Conservation (phyloP, 2,329 filamentous ascomycete species). For the Botrytis byssoidea region DNA sequence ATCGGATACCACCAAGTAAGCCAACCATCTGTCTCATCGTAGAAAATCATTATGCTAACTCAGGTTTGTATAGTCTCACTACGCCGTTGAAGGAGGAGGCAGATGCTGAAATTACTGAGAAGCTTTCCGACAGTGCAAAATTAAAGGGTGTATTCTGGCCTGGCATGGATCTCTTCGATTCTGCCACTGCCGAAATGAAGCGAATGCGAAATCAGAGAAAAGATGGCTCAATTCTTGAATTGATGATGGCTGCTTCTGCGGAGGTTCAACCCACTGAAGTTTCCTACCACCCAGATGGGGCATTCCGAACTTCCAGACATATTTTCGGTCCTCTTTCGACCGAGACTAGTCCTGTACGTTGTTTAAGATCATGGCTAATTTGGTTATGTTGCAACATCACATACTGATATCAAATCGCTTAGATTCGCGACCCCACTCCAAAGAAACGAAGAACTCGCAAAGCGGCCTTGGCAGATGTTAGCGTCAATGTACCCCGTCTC, state of each 20-base stretch:
- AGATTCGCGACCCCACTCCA: constrained; percentile 29
- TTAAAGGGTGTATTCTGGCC: constrained; percentile 74
- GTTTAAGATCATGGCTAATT: neutral
- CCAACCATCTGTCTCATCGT: neutral
- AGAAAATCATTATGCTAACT: neutral
- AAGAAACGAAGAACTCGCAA: constrained; percentile 37
- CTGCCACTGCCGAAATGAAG: constrained; percentile 70
- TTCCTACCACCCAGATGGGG: constrained; percentile 56
- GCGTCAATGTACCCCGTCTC: constrained; percentile 32
- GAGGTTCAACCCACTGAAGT: constrained; percentile 63
- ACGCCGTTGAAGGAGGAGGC: constrained; percentile 31
- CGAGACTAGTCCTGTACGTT: constrained; percentile 51
- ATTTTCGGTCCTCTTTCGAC: constrained; percentile 60
- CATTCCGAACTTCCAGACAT: constrained; percentile 52
- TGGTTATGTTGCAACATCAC: neutral
- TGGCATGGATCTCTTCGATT: constrained; percentile 80
- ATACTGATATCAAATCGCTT: constrained; percentile 20
- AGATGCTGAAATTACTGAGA: constrained; percentile 27
- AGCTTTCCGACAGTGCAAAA: constrained; percentile 35
- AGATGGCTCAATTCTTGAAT: constrained; percentile 65
- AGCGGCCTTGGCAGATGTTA: constrained; percentile 28
- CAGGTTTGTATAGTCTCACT: constrained; percentile 25
- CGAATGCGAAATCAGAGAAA: constrained; percentile 78
- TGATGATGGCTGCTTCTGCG: constrained; percentile 63
- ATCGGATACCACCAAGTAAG: constrained; percentile 32